Percentiles rank a stretch among this genome's conserved stretches.
These are phyloP conservation scores for Aleurites moluccanus DNA, from an alignment of 441 rosid species.

Conservation along the genomic window DNA sequence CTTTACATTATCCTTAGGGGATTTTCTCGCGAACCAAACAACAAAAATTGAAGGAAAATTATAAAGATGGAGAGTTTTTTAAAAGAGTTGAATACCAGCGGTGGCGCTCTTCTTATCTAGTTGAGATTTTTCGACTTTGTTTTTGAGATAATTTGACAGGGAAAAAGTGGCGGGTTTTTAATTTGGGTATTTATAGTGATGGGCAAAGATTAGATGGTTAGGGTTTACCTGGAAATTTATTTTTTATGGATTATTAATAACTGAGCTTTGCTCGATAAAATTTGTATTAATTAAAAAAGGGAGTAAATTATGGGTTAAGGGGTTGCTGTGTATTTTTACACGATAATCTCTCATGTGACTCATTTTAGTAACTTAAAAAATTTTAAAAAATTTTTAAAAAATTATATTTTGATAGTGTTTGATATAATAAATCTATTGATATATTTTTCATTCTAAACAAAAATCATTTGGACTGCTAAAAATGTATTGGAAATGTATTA, in stretches of 20 bases:
- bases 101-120: slow-evolving; percentile 12
- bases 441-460: no score
- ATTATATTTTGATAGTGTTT: no score
- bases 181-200: slow-evolving; percentile 19
- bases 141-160: not conserved
- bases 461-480: no score
- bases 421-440: no score
- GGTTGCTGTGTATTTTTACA: no score
- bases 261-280: no score
- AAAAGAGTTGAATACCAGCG: slow-evolving; percentile 1
- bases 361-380: no score
- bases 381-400: no score
- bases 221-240: slow-evolving; percentile 10
- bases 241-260: not conserved
- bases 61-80: not conserved
- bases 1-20: not conserved
- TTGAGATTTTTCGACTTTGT: not conserved
- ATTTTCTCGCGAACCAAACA: slow-evolving; percentile 7
- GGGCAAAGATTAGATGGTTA: not conserved
- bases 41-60: not conserved
- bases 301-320: no score
- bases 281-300: no score
- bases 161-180: slow-evolving; percentile 19
- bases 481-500: no score
- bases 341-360: no score